Percentiles rank a stretch among this genome's conserved stretches.
Conservation (phyloP, 2,329 filamentous ascomycete genomes). For the Arachnomyces sp. region DNA sequence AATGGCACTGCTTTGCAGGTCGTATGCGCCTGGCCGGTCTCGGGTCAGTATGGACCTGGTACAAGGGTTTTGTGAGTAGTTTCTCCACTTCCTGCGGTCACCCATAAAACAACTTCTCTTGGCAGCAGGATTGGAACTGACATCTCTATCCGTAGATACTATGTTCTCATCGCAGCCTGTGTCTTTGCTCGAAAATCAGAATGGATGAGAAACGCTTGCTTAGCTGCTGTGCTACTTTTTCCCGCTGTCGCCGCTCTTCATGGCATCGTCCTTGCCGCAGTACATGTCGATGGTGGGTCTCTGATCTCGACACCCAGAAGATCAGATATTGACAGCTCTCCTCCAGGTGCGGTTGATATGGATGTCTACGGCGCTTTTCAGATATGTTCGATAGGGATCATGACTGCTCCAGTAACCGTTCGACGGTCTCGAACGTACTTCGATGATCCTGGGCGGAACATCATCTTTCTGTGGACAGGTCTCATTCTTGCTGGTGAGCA, state of each 20-base stretch:
- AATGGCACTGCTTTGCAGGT: slow-evolving; percentile 23
- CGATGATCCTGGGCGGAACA: slow-evolving; percentile 54
- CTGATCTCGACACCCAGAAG: not conserved
- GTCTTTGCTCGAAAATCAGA: slow-evolving; percentile 54
- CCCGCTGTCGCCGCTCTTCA: slow-evolving; percentile 59
- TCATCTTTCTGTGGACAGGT: slow-evolving; percentile 60
- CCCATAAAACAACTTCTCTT: not conserved
- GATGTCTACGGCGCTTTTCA: slow-evolving; percentile 64
- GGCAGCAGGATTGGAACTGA: slow-evolving; percentile 1
- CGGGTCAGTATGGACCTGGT: slow-evolving; percentile 36
- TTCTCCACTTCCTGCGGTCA: not conserved
- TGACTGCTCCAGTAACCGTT: slow-evolving; percentile 57
- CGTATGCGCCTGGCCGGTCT: slow-evolving; percentile 38
- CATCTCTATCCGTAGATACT: slow-evolving; percentile 43
- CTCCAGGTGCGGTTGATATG: slow-evolving; percentile 56
- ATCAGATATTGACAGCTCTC: slow-evolving; percentile 1
- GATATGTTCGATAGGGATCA: slow-evolving; percentile 57
- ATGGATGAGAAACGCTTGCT: slow-evolving; percentile 56
- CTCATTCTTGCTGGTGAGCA: slow-evolving; percentile 51
- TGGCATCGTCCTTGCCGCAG: slow-evolving; percentile 51
- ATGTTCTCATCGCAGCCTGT: slow-evolving; percentile 56
- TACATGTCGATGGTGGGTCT: slow-evolving; percentile 52
- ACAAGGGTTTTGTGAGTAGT: slow-evolving; percentile 34
- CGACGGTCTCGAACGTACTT: slow-evolving; percentile 58
- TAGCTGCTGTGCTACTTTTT: slow-evolving; percentile 56